Conservation (phyloP, 1,284 basidiomycete species). For the Athelia psychrophila region DNA sequence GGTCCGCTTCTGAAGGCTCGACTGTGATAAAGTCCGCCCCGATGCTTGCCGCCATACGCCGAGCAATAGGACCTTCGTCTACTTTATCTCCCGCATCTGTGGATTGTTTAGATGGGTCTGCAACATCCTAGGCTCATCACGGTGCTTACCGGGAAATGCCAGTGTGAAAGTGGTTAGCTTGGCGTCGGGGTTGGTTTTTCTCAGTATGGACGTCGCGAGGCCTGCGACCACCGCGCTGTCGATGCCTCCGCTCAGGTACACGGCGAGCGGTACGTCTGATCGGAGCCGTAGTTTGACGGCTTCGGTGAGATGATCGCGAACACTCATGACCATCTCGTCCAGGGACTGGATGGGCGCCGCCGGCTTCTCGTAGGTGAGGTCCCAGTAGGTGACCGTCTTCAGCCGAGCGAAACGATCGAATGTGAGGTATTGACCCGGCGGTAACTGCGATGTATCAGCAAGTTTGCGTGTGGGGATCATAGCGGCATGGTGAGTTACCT, state of each 20-base stretch:
- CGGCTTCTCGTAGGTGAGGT: constrained; percentile 1
- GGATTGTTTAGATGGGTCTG: too few relatives aligned
- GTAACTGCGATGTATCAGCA: background rate
- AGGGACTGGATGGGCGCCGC: background rate
- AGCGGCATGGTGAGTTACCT: too few relatives aligned
- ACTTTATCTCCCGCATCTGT: too few relatives aligned
- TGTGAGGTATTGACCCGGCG: constrained; percentile 2
- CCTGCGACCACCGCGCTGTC: constrained; percentile 5
- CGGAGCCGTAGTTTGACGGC: constrained; percentile 3
- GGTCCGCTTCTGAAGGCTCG: too few relatives aligned
- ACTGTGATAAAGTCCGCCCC: too few relatives aligned
- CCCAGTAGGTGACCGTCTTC: constrained; percentile 4
- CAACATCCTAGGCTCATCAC: too few relatives aligned
- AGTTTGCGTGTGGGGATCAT: too few relatives aligned
- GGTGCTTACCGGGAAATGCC: background rate
- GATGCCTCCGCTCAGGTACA: constrained; percentile 6
- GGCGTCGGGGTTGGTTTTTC: too few relatives aligned
- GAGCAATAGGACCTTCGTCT: too few relatives aligned
- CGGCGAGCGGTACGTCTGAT: constrained; percentile 4
- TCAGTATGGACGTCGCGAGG: background rate
- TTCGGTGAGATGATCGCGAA: background rate
- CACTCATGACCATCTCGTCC: background rate
- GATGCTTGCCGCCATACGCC: too few relatives aligned
- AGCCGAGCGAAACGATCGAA: constrained; percentile 1
- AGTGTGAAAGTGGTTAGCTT: background rate